Evolutionary conservation across 1,284 basidiomycete species (phyloP).

Genomic region (Inonotus hispidus): DNA sequence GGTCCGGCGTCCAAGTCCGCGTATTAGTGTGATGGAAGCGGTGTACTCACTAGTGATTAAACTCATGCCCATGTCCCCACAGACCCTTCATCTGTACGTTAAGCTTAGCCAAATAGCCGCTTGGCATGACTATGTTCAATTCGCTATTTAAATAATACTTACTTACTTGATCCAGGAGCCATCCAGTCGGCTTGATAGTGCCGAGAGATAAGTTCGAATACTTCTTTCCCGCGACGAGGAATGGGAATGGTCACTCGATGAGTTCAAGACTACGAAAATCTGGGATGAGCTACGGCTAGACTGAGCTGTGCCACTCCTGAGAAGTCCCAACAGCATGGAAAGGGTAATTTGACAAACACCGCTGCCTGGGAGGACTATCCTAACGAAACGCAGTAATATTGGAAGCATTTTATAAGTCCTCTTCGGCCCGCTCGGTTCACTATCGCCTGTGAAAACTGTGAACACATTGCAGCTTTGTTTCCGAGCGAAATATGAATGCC

Average conservation of each 20-base stretch:
- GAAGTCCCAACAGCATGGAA: background rate
- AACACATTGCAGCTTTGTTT: background rate
- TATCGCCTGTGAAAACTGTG: background rate
- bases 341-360: background rate
- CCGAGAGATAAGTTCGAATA: conserved; percentile 45
- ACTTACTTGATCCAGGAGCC: conserved; percentile 47
- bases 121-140: background rate
- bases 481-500: background rate
- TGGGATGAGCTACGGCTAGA: background rate
- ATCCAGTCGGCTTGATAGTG: conserved; percentile 43
- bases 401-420: background rate
- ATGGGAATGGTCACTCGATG: too few species aligned
- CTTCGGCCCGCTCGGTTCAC: background rate
- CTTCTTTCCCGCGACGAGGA: conserved; percentile 50
- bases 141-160: background rate
- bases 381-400: background rate
- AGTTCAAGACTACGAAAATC: background rate
- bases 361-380: background rate
- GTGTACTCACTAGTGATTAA: conserved; percentile 43
- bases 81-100: conserved; percentile 49
- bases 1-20: conserved; percentile 2
- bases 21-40: background rate
- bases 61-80: conserved; percentile 51
- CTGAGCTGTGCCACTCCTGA: background rate
- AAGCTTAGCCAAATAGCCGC: conserved; percentile 33